Base-by-base conservation (phyloP, 2,329 filamentous ascomycete genomes). In the Parafenestella ontariensis region DNA sequence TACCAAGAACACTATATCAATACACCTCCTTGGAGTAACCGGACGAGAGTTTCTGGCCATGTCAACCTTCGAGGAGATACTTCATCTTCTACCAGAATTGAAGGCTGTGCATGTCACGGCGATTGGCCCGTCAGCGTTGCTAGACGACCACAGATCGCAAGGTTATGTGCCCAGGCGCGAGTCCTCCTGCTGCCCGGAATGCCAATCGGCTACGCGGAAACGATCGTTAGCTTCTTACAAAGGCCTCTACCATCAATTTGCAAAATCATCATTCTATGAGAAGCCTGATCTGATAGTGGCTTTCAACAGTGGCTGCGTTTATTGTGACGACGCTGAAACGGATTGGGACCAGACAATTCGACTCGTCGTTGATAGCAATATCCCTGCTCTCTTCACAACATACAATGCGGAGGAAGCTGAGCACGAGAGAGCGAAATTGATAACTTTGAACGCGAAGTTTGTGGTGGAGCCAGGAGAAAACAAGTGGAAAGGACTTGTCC, bases 161-260 rank as follows among this genome's bases (percentile, higher is more conserved):
- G 46, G 33, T 8, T 52, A 57, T 41, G 21, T 59, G 13, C 47
- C 62, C 2, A 59, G 47, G 17, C 43, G 43, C 17, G 26, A 45
- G 4, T 39, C 62, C 15, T 49, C 56, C 18, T 62, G 59, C 49
- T 65, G 62, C 39, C 40, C 45, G 5, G 41, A 36, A 1, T 65
- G 62, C 37, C 54, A 56, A 44, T 34, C 43, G 18, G 42, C 56
- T 36, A 49, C 49, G 5, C 43, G 57, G 23, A 41, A 36, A 15
- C 51, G 62, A 0, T 55, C 55, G 11, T 36, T 65, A 6, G 44
- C 62, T 1, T 51, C 54, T 1, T 61, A 58, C 23, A 31, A 52
- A 17, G 62, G 62, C 6, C 45, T 65, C 13, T 65, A 65, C 39
- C 62, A 65, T 37, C 57, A 61, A 36, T 65, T 59, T 36, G 46